Base-by-base conservation (phyloP, 2,329 filamentous ascomycete genomes). In the Colletotrichum sp. region DNA sequence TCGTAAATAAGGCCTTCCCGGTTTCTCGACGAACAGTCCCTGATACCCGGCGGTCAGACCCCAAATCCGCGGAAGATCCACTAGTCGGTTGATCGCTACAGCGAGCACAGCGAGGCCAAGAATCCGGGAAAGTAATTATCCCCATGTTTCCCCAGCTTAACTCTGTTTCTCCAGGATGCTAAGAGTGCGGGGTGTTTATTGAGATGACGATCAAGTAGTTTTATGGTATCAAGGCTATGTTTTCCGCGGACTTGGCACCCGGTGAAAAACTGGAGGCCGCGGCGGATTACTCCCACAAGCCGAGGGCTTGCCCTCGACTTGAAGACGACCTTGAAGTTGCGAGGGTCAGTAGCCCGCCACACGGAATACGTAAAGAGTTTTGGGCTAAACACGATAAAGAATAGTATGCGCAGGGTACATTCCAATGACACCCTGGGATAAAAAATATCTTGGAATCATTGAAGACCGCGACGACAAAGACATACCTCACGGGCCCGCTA, bases 311-410 rank as follows among this genome's bases (percentile, higher is more conserved):
- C 28, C 28, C 28, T 30, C 28, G 28, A 21, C n/a, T 13, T 24
- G 43, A 52, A 21, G n/a, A 52, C 1, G 43, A 52, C 0, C 43
- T 3, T 24, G n/a, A 52, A 52, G n/a, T 52, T 13, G 43, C 0
- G 18, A n/a, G 2, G 43, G n/a, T 1, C 43, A 52, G 1, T 21
- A 24, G 43, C n/a, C 10, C n/a, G 0, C 43, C 10, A 13, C 0
- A 52, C 1, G 43, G 6, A 52, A 21, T 2, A 21, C 10, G n/a
- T 3, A 52, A 13, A 13, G 43, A 52, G 43, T 52, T 0, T 52
- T 52, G 0, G 18, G 0, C 10, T 21, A 7, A 21, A 21, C 1
- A 21, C 32, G 5, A n/a, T 6, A 21, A 7, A 8, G 6, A 21
- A 36, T 8, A 15, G 13, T 15, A 36, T 36, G 13, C 34, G 3